Evolutionary conservation across 371 early-diverging fungal genomes (phyloP), one percentile per base, ranked within the genome.

Genomic region (Apophysomyces trapeziformis): DNA sequence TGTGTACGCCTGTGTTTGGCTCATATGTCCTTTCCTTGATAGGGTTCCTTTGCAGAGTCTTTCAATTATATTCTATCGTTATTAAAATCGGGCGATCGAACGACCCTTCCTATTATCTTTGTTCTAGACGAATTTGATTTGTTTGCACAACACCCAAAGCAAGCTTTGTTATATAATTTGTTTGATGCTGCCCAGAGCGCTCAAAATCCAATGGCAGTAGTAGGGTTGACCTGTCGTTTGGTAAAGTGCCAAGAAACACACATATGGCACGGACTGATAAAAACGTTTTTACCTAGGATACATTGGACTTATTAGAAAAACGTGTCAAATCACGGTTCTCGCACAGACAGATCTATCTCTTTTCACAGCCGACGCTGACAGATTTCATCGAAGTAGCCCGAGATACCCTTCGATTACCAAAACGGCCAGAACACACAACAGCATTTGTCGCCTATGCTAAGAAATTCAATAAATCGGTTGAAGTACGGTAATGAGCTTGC

Each of bases 281-380:
- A 41, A 7, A 13, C 36, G 18, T 54, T 36, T 5, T 36, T 12
- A 18, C 35, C 11, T 72, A 91, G 92, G 93, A 97, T 72, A 88
- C 91, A 5, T 71, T 95, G 14, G 91, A 92, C 46, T 69, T 93
- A 39, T 66, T 97, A 21, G 98, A 97, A 74, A 97, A 97, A 69
- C 90, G 98, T 8, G 97, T 97, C 61, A 95, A 95, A 65, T 96
- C 96, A 16, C 85, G 98, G 38, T 97, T 96, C 76, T 96, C 96
- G 8, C 95, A 95, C 72, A 84, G 96, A 14, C 89, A 89, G 45
- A 88, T 96, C 18, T 86, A 88, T 61, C 80, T 91, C 4, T 89
- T 86, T 62, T 85, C 90, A 1, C 77, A 88, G 0, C 58, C 77
- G n/a, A 76, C 68, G 5, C 78, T 88, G 65, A 83, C 85, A 12